Evolutionary conservation across 768 basidiomycete species (phyloP), one percentile per base, ranked within the genome.

Genomic region (Omphalotus guepiniiformis): DNA sequence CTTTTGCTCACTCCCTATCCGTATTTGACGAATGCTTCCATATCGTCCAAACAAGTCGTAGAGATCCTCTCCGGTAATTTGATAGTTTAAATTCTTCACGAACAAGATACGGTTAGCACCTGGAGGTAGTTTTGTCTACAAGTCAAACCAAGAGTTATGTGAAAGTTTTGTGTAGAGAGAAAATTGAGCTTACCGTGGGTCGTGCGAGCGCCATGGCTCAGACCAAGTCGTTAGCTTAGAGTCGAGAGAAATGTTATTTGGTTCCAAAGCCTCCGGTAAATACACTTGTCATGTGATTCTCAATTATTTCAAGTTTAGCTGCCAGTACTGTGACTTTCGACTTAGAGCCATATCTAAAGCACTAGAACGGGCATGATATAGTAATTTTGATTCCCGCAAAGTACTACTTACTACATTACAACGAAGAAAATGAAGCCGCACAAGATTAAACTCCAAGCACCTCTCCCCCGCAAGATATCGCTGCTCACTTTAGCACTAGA

Each of bases 41-140:
- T 98, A 99, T 53, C 93, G 89, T 47, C 93, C 95, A 58, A 99
- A 98, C 53, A 98, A 74, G 70, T 98, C 95, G 65, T 97, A 97
- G 56, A 97, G 66, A 66, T 97, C 93, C 52, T 93, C 88, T 44
- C 93, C 93, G 26, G 84, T 92, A 55, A 93, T 93, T 65, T 84
- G 83, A 68, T 93, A 94, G 66, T 88, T 92, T 45, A 95, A 69
- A 61, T 95, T 95, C 67, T 94, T 94, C 22, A 93, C 89, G 58
- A 93, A 95, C 35, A 95, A 78, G 46, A 95, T 90, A 38, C 92
- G 81, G 62, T 93, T 93, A 15, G 90, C 92, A 45, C 91, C 90
- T 21, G 91, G 86, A 3, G 91, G 91, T n/a, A 93, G 80, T 62
- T 92, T 92, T 7, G 87, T 74, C 89, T 91, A 18, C 15, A 39